Percentiles rank a stretch among this genome's conserved stretches.
phyloP scores from a whole-genome alignment of 495 filamentous ascomycete species.

The Bathelium albidoporum region DNA sequence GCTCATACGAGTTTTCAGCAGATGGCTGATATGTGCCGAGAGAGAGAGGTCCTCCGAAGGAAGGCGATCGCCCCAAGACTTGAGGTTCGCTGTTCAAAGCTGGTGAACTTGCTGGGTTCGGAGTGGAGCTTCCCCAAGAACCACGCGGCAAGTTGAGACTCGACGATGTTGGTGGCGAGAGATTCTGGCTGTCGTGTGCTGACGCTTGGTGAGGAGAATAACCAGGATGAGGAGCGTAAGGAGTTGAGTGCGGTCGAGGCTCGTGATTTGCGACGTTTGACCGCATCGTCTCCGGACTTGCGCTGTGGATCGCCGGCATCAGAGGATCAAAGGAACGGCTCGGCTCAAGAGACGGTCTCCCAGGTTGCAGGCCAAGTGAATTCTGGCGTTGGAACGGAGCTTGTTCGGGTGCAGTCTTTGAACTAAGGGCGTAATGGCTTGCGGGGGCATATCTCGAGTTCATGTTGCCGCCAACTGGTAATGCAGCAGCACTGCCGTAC shows the following conservation, averaged over 20 bases:
- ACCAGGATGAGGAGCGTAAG: neutral
- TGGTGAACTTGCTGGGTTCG: neutral
- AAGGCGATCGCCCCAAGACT: neutral
- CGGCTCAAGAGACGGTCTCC: neutral
- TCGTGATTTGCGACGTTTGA: neutral
- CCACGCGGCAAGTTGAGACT: neutral
- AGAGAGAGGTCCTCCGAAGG: neutral
- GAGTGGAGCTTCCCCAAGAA: neutral
- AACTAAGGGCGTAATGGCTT: slow-evolving; percentile 8
- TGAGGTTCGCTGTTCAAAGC: neutral
- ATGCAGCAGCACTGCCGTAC: slow-evolving; percentile 32
- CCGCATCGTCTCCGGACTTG: neutral
- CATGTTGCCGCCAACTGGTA: slow-evolving; percentile 26
- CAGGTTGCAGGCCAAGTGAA: neutral
- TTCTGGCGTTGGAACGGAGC: slow-evolving; percentile 4
- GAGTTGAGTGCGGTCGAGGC: neutral
- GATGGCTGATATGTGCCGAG: neutral
- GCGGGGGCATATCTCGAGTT: slow-evolving; percentile 55
- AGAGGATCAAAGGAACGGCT: neutral
- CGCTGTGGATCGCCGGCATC: neutral
- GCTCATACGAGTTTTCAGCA: slow-evolving; percentile 25
- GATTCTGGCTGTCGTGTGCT: neutral
- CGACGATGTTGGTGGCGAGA: neutral
- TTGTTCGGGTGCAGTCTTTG: slow-evolving; percentile 15
- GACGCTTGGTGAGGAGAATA: neutral